phyloP scores from a whole-genome alignment of 768 basidiomycete genomes.

The Amanita polypyramis region DNA sequence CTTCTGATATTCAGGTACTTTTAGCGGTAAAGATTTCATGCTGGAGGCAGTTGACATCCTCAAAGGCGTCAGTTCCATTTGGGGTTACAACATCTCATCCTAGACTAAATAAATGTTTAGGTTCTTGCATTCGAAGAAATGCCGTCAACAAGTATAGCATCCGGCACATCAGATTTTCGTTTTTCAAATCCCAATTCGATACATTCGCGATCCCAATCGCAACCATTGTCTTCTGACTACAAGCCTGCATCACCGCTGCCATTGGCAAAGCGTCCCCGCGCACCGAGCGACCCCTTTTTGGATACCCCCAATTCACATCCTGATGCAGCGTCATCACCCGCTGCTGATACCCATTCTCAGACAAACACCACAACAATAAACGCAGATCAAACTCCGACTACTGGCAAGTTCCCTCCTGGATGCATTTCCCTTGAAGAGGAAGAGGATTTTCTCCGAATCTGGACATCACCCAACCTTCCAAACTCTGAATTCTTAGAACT shows the following conservation, averaged over 20 bases:
- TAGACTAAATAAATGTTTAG: conserved; percentile 12
- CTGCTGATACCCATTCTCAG: conserved; percentile 22
- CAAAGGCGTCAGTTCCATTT: conserved; percentile 63
- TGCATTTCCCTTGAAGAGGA: conserved; percentile 18
- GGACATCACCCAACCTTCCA: conserved; percentile 71
- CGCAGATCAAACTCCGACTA: conserved; percentile 30
- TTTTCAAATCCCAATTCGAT: conserved; percentile 27
- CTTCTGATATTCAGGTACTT: conserved; percentile 13
- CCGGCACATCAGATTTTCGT: conserved; percentile 19
- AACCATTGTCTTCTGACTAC: conserved; percentile 35
- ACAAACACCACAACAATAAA: conserved; percentile 18
- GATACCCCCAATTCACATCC: conserved; percentile 59
- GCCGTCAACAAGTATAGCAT: conserved; percentile 28
- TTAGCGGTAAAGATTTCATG: conserved; percentile 91
- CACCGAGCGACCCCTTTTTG: conserved; percentile 72
- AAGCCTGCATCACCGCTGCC: conserved; percentile 33
- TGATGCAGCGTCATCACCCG: conserved; percentile 40
- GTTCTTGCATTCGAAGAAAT: conserved; percentile 66
- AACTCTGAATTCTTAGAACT: conserved; percentile 67
- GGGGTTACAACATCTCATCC: conserved; percentile 9
- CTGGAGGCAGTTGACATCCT: conserved; percentile 81
- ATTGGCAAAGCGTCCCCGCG: conserved; percentile 49
- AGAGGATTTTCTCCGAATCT: conserved; percentile 50
- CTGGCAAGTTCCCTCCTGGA: conserved; percentile 14
- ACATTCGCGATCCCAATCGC: conserved; percentile 48